Evolutionary conservation across 2,329 filamentous ascomycete genomes (phyloP).

Genomic region (Aschersonia sp.): DNA sequence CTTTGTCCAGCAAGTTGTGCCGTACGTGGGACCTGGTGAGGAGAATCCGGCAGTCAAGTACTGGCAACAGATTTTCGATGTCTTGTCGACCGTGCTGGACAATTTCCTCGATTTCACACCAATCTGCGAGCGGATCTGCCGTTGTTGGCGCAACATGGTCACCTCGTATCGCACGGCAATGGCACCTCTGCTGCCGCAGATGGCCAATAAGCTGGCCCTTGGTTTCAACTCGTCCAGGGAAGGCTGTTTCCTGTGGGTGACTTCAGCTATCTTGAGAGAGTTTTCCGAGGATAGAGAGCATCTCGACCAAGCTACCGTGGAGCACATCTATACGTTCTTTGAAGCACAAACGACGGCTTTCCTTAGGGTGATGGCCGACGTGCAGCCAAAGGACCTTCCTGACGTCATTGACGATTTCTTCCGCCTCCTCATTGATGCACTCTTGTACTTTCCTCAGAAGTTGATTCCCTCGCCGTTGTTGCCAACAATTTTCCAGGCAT

Average conservation of each 20-base stretch:
- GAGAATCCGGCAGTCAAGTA: conserved; percentile 91
- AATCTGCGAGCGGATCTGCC: conserved; percentile 84
- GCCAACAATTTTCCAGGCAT: conserved; percentile 72
- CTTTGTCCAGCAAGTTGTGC: conserved; percentile 67
- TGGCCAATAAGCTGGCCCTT: conserved; percentile 76
- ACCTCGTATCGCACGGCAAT: conserved; percentile 88
- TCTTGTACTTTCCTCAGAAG: conserved; percentile 81
- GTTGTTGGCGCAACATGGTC: conserved; percentile 94
- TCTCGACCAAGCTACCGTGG: conserved; percentile 66
- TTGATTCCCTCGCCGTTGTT: conserved; percentile 69
- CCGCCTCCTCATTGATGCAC: conserved; percentile 76
- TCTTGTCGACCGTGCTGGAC: conserved; percentile 73
- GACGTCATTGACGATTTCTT: conserved; percentile 93
- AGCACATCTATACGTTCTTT: conserved; percentile 87
- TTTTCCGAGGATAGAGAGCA: conserved; percentile 84
- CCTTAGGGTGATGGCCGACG: conserved; percentile 73
- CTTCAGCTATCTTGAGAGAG: conserved; percentile 83
- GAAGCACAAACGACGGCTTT: conserved; percentile 86
- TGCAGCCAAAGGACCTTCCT: conserved; percentile 60
- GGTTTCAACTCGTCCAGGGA: conserved; percentile 79
- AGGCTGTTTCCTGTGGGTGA: conserved; percentile 98
- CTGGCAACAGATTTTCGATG: conserved; percentile 84
- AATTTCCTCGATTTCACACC: conserved; percentile 77
- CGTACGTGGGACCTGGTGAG: conserved; percentile 55
- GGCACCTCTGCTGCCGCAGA: conserved; percentile 64